Base-by-base conservation (phyloP, 73 alveolate species). In the Tetrahymena thermophila region DNA sequence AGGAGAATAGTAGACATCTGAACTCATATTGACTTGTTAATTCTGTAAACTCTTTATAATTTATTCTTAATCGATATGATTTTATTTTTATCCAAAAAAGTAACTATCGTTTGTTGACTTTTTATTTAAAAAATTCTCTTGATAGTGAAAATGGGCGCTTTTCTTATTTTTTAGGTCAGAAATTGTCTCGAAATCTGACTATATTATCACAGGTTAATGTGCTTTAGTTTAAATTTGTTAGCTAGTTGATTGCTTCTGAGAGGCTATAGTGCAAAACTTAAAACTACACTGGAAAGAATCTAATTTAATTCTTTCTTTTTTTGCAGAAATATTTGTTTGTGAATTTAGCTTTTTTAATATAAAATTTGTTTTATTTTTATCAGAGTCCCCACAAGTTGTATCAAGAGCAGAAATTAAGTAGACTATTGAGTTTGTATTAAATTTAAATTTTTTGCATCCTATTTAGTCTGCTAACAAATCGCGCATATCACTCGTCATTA, bases 311-410 rank as follows among this genome's bases (percentile, higher is more conserved):
- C 89, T 71, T 71, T n/a, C 89, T 71, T 31, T 71, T 71, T 71
- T 71, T 71, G 89, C 89, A 71, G 37, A 25, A 71, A 71, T n/a
- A 71, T 71, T 71, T 71, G 40, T 71, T 28, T 71, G 21, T 71
- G 89, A 71, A 71, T 71, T 71, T 71, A 71, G 89, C 43, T 71
- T 71, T 71, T 71, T 71, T 71, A 71, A 71, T 71, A 71, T 71
- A 71, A 71, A 71, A 71, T 71, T 71, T 71, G 89, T 71, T 71
- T 71, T 71, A 71, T 71, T 71, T 71, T 31, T 71, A 71, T 71
- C 89, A 71, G 89, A 71, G 89, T 71, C 89, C 89, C 89, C 89
- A 71, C 89, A 71, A 71, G 37, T 71, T 71, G 89, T 28, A 71
- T 71, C 89, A 71, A 28, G 89, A n/a, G 40, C 89, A 71, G 35